These are phyloP conservation scores for Beauveria brongniartii DNA, from an alignment of 2,329 filamentous ascomycete species.

Conservation along the genomic window DNA sequence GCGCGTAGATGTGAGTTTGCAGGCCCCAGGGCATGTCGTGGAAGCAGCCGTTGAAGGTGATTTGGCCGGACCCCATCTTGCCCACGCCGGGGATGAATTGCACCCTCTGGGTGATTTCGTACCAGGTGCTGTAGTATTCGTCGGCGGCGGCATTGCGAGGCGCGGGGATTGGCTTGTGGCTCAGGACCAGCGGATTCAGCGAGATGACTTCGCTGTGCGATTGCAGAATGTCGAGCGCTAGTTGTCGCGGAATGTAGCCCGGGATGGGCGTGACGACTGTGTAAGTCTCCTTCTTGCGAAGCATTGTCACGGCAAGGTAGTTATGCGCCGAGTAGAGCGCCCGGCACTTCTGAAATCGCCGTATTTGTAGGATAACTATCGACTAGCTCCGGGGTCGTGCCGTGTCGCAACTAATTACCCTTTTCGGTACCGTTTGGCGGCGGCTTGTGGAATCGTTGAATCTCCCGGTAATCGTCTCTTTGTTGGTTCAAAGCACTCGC, in stretches of 20 bases:
- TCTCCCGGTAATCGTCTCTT: not conserved
- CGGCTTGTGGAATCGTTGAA: too few species aligned
- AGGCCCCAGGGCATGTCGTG: slow-evolving; percentile 65
- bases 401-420: not conserved
- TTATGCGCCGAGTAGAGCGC: not conserved
- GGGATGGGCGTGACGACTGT: slow-evolving; percentile 65
- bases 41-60: slow-evolving; percentile 63
- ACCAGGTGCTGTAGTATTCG: slow-evolving; percentile 68
- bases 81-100: slow-evolving; percentile 60
- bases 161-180: slow-evolving; percentile 54
- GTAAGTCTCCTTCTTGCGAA: slow-evolving; percentile 57
- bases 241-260: slow-evolving; percentile 60
- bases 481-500: not conserved
- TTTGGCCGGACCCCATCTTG: slow-evolving; percentile 54
- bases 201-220: slow-evolving; percentile 64
- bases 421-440: not conserved
- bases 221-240: slow-evolving; percentile 65
- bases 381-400: not conserved
- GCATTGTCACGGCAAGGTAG: slow-evolving; percentile 28
- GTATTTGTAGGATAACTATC: slow-evolving; percentile 1
- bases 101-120: slow-evolving; percentile 62
- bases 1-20: slow-evolving; percentile 64
- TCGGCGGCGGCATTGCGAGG: slow-evolving; percentile 60
- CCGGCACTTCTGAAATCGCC: not conserved
- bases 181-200: slow-evolving; percentile 59